phyloP scores from a whole-genome alignment of 1,284 basidiomycete genomes.

The Trichosporon coremiiforme region DNA sequence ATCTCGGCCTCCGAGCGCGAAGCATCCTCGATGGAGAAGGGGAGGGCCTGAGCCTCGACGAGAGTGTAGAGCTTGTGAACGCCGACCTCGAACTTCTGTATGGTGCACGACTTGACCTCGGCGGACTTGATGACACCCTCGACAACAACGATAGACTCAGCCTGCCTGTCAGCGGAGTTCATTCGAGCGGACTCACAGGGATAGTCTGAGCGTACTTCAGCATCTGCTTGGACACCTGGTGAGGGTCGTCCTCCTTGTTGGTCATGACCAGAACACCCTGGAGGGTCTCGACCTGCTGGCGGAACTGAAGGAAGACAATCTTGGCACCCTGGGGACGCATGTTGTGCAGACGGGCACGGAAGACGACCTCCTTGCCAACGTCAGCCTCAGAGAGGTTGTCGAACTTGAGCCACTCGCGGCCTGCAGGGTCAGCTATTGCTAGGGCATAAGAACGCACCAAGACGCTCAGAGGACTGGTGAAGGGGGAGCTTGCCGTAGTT shows the following conservation, averaged over 20 bases:
- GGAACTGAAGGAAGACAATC: slow-evolving; percentile 91
- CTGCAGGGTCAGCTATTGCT: slow-evolving; percentile 43
- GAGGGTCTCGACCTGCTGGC: slow-evolving; percentile 85
- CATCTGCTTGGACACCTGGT: slow-evolving; percentile 95
- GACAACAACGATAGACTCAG: slow-evolving; percentile 90
- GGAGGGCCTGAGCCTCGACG: slow-evolving; percentile 73
- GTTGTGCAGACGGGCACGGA: slow-evolving; percentile 90
- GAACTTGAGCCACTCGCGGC: slow-evolving; percentile 65
- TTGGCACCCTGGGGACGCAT: slow-evolving; percentile 87
- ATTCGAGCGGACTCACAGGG: slow-evolving; percentile 50
- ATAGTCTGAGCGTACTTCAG: slow-evolving; percentile 85
- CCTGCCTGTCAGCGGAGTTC: slow-evolving; percentile 43
- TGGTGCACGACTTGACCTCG: slow-evolving; percentile 87
- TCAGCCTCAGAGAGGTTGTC: slow-evolving; percentile 66
- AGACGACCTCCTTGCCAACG: slow-evolving; percentile 75
- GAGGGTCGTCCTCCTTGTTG: slow-evolving; percentile 61
- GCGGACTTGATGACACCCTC: slow-evolving; percentile 79
- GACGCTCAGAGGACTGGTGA: slow-evolving; percentile 80
- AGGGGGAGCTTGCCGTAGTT: slow-evolving; percentile 90
- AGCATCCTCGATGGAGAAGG: slow-evolving; percentile 93
- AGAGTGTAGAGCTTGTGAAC: slow-evolving; percentile 80
- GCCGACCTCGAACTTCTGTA: slow-evolving; percentile 86
- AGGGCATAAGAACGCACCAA: slow-evolving; percentile 47
- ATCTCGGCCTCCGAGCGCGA: slow-evolving; percentile 77
- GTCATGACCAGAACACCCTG: slow-evolving; percentile 78